Base-by-base conservation (phyloP, 805 yeast genomes). In the Saturnispora sanitii region DNA sequence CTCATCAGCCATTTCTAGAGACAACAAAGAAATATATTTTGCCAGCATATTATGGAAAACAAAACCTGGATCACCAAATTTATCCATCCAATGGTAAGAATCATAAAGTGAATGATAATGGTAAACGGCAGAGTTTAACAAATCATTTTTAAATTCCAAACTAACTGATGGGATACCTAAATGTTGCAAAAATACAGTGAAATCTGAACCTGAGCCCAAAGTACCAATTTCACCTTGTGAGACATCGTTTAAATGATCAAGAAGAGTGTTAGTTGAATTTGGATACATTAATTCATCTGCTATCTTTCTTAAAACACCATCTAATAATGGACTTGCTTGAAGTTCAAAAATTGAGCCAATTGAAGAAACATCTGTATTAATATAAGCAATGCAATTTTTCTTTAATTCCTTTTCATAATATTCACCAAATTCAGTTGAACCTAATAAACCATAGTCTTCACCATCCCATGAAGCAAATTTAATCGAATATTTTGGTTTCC, bases 381-480 rank as follows among this genome's bases (percentile, higher is more conserved):
- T 53, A 54, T 82, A 82, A 0, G 83, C 84, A 30, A 81, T 68
- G 1, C 73, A 79, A 33, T 69, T 67, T 30, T 62, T 65, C 35
- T 66, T 62, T 27, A 82, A 57, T 23, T 52, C 52, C 20, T 63
- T 53, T 2, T 67, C 68, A 41, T 73, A 64, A 41, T 74, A 75
- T 55, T 82, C 90, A 5, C 79, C 86, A 63, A 70, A 82, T 51
- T 84, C 92, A 0, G 92, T 79, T 0, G 87, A 76, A 1, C 95
- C 95, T 23, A 84, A 48, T 41, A 77, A 61, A 0, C 82, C 90
- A 46, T 72, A 73, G 52, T 79, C 85, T 48, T 78, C 87, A 27
- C 84, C 94, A 58, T 85, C 94, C 87, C 87, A 85, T 22, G 83
- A 76, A 0, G 80, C 79, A 35, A 85, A 65, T 40, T 74, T 67